These are phyloP conservation scores for Penicillium sp. DNA, from an alignment of 2,329 filamentous ascomycete species.

Conservation along the genomic window DNA sequence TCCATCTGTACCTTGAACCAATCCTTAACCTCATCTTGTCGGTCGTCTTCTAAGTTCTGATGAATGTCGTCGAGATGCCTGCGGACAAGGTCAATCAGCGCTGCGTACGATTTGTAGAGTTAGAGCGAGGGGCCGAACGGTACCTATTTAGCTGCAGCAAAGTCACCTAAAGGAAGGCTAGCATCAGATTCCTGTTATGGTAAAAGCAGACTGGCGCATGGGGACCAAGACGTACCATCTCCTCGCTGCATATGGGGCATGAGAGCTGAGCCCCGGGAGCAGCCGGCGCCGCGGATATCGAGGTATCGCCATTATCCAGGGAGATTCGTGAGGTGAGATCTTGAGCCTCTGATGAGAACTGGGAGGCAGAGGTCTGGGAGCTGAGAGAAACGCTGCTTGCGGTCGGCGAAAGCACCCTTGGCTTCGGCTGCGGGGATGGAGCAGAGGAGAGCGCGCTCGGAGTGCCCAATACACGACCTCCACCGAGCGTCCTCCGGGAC, in stretches of 20 bases:
- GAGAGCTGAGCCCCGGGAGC: conserved; percentile 67
- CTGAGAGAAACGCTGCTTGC: conserved; percentile 73
- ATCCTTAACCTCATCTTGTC: conserved; percentile 92
- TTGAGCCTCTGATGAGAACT: conserved; percentile 67
- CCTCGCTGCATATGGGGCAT: conserved; percentile 97
- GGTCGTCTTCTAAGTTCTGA: conserved; percentile 80
- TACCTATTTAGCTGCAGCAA: conserved; percentile 85
- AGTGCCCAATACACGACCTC: conserved; percentile 85
- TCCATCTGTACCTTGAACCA: conserved; percentile 95
- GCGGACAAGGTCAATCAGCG: conserved; percentile 23
- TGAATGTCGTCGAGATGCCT: conserved; percentile 84
- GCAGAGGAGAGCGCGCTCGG: conserved; percentile 71
- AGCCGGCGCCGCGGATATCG: conserved; percentile 48
- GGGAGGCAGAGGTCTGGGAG: conserved; percentile 71
- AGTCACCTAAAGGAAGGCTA: conserved; percentile 63
- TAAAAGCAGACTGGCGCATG: neutral
- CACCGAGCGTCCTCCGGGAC: conserved; percentile 83
- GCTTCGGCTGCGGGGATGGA: conserved; percentile 43
- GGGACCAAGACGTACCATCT: conserved; percentile 67
- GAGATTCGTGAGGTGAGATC: conserved; percentile 81
- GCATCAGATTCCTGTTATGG: neutral
- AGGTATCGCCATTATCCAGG: conserved; percentile 58
- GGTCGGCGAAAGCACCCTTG: conserved; percentile 57
- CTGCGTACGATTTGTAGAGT: conserved; percentile 1
- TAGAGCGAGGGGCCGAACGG: neutral